Base-by-base conservation (phyloP, 1,284 basidiomycete species). In the Mycena sp. region DNA sequence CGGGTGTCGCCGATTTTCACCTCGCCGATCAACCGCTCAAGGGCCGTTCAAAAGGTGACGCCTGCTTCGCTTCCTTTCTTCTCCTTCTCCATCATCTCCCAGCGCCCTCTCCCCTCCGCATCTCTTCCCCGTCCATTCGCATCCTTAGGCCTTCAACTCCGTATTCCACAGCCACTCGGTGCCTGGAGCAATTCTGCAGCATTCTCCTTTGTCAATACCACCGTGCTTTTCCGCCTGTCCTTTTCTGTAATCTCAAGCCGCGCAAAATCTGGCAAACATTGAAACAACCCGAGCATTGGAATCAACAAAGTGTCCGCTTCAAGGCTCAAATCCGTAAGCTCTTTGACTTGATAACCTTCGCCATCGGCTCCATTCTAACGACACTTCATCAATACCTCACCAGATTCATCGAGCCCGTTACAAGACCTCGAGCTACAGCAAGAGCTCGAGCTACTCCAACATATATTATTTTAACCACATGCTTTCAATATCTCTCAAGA, bases 61-160 rank as follows among this genome's bases (percentile, higher is more conserved):
- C 18, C 46, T 48, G 13, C 46, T 48, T 48, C 46, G 46, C 46
- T 48, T 48, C 46, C 18, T 48, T 48, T 48, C 46, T 48, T 48
- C 46, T 48, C 46, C 46, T 48, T 48, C 46, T 16, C 46, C 46
- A 48, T 48, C 46, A 18, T 48, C 46, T 48, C 46, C 46, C 46
- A 48, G 46, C 46, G 46, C 46, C 46, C 46, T 48, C 46, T 48
- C 46, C 46, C 46, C 46, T 48, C 46, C 46, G 46, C 46, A 48
- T 48, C 46, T 48, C 46, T 48, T 16, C 46, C 46, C 46, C 46
- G 46, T 48, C 46, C 16, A 48, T 48, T 18, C 46, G 13, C 46
- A 48, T 48, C 18, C 46, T 48, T 48, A 48, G 46, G 46, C 46
- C 46, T 48, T 14, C 46, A 13, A 48, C 16, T 13, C 16, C 46